Conservation (phyloP, 495 filamentous ascomycete genomes). For the Xylaria grammica region DNA sequence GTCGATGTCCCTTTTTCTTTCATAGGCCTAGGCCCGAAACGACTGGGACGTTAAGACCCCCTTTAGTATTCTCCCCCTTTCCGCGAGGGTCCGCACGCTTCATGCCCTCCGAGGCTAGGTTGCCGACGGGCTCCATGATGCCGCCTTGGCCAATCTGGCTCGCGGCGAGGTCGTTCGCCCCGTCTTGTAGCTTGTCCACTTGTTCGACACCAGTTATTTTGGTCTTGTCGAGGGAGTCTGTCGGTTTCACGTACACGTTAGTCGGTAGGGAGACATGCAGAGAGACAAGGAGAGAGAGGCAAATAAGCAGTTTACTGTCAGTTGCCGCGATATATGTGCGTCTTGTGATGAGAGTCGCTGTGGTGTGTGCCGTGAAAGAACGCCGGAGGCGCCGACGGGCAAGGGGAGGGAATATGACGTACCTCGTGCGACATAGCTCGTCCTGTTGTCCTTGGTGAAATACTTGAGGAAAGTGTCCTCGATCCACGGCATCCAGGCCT, state of each 20-base stretch:
- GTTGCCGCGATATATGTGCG: too few species aligned
- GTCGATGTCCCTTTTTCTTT: not conserved
- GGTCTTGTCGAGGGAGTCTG: slow-evolving; percentile 67
- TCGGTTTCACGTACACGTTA: not conserved
- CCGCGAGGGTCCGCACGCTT: slow-evolving; percentile 67
- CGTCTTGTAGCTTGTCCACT: slow-evolving; percentile 68
- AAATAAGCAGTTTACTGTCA: not conserved
- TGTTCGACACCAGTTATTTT: slow-evolving; percentile 68
- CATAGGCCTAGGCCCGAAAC: slow-evolving; percentile 8
- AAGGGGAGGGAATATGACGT: not conserved
- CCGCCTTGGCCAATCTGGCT: slow-evolving; percentile 69
- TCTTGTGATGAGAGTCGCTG: too few species aligned
- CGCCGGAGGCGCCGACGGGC: not conserved
- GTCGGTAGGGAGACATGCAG: not conserved
- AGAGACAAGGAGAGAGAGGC: not conserved
- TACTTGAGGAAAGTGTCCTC: slow-evolving; percentile 72
- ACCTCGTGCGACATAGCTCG: slow-evolving; percentile 68
- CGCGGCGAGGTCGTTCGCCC: slow-evolving; percentile 60
- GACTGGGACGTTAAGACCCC: not conserved
- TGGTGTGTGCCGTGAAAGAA: too few species aligned
- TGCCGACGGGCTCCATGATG: slow-evolving; percentile 63
- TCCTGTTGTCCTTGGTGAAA: slow-evolving; percentile 76
- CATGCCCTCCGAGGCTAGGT: slow-evolving; percentile 64
- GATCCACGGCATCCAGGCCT: slow-evolving; percentile 76
- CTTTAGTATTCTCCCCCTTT: slow-evolving; percentile 50